Evolutionary conservation across 2,329 filamentous ascomycete species (phyloP), one percentile per base, ranked within the genome.

Genomic region (Aspergillus sp.): DNA sequence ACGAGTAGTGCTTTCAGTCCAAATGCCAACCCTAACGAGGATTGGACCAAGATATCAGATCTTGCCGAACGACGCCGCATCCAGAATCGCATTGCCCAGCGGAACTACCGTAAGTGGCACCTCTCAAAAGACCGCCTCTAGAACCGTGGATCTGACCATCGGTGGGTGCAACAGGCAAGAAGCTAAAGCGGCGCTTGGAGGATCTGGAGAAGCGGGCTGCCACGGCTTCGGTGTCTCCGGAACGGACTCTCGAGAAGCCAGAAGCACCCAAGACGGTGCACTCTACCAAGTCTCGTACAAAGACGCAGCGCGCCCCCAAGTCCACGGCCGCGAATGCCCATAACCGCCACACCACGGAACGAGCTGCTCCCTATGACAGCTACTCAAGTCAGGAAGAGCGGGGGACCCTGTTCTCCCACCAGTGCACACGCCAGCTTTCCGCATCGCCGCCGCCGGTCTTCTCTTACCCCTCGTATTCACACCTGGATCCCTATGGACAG

Each of bases 21-120:
- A 70, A 96, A 92, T 65, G 94, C 93, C 69, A 96, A 96, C 76
- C 91, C 94, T 57, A 93, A 97, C 73, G 94, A 98, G 80, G 94
- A 98, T 81, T 98, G 94, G 94, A 97, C 94, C 74, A 96, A 97
- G 86, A 96, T 98, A 75, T 96, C 94, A 59, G 94, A 98, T 77
- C 88, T 98, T 61, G 94, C 93, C 54, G 94, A 98, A 80, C 88
- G 95, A 73, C 85, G 93, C 71, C 87, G 93, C 74, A 96, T 97
- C 81, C 93, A 98, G 80, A 98, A 98, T 81, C 88, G 94, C 69
- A 97, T 98, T 83, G 94, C 94, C 67, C 94, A 98, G 80, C 89
- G 93, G 71, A 96, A 96, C 82, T 97, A 97, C 81, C 92, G 92
- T 96, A 83, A 75, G 88, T 84, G 6, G 29, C 18, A 49, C 24